Percentiles rank a stretch among this genome's conserved stretches.
phyloP scores from a whole-genome alignment of 2,329 filamentous ascomycete species.

The Pyrenophora tritici-repentis region DNA sequence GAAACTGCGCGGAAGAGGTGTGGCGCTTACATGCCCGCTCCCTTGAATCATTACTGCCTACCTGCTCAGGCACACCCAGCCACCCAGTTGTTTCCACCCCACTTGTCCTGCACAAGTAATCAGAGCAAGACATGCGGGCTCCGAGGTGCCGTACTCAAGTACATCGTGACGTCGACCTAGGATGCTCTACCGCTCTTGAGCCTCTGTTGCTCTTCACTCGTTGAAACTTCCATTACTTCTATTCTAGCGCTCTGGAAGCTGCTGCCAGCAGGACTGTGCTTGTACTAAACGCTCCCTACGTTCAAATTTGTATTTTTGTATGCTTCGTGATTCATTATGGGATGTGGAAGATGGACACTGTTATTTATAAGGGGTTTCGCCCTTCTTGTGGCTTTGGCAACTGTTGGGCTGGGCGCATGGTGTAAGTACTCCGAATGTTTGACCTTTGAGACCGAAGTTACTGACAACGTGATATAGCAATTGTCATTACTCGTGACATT shows the following conservation, averaged over 20 bases:
- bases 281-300: constrained; percentile 13
- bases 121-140: constrained; percentile 10
- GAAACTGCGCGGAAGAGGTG: neutral
- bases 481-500: constrained; percentile 29
- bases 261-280: constrained; percentile 35
- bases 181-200: constrained; percentile 2
- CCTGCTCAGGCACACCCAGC: constrained; percentile 9
- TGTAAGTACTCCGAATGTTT: constrained; percentile 17
- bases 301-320: neutral
- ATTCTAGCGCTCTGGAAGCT: constrained; percentile 33
- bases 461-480: constrained; percentile 12
- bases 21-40: constrained; percentile 1
- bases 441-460: neutral
- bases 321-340: constrained; percentile 20
- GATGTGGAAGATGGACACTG: constrained; percentile 18
- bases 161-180: constrained; percentile 4
- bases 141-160: constrained; percentile 11
- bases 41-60: constrained; percentile 11
- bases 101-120: constrained; percentile 9
- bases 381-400: constrained; percentile 24
- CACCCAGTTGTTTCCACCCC: constrained; percentile 12
- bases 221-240: constrained; percentile 14
- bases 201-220: constrained; percentile 12
- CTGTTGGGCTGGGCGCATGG: constrained; percentile 33
- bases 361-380: constrained; percentile 28